A percentile compares a stretch with the other conserved stretches of the same genome.
Conservation (phyloP, 176 grass and related monocot species). For the Urochloa ruziziensis region DNA sequence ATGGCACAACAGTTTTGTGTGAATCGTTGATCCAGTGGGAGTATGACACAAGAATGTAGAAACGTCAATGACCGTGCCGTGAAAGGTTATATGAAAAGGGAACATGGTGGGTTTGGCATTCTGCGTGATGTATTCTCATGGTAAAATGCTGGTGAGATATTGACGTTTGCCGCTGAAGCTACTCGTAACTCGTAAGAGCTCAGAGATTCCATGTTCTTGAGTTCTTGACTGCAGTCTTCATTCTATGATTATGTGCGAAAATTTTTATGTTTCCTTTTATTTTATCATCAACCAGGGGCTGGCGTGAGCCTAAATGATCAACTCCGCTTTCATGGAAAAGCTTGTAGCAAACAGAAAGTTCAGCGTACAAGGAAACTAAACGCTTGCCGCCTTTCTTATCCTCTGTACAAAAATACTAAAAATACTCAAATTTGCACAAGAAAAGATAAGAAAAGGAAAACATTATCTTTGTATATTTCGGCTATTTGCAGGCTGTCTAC, state of each 20-base stretch:
- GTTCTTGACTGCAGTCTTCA: background rate
- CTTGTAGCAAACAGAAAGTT: background rate
- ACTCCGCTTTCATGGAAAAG: background rate
- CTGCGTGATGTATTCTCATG: no score
- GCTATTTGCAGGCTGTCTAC: background rate
- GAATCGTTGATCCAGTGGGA: no score
- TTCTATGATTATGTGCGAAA: background rate
- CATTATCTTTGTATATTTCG: background rate
- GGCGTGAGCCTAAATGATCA: background rate
- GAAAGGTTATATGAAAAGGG: background rate
- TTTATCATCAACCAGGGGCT: background rate
- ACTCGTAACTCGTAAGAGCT: no score
- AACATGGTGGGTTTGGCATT: background rate
- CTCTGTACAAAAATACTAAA: background rate
- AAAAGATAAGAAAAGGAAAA: no score
- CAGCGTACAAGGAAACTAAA: background rate
- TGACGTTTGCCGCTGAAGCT: no score
- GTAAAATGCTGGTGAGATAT: no score
- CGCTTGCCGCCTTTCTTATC: background rate
- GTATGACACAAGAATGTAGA: no score
- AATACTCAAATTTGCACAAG: background rate
- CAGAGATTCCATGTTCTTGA: no score
- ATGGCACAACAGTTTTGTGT: no score
- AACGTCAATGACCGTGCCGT: background rate
- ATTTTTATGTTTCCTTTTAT: background rate